Percentiles rank a stretch among this genome's conserved stretches.
Conservation (phyloP, 768 basidiomycete genomes). For the Paxillus rubicundulus region DNA sequence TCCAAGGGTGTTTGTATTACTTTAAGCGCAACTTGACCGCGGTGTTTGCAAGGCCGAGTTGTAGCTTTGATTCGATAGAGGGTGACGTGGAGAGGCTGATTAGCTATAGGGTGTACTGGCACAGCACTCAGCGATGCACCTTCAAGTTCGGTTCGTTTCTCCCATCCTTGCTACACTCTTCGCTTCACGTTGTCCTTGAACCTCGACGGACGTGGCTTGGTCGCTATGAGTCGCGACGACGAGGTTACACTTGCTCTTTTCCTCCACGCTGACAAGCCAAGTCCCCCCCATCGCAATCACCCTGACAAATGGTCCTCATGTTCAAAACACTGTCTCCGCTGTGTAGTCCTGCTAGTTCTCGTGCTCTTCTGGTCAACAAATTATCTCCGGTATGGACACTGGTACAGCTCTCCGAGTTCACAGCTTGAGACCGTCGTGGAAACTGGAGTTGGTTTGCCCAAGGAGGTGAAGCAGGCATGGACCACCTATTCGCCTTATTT, state of each 20-base stretch:
- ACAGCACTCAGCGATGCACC: too few relatives aligned
- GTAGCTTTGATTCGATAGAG: too few relatives aligned
- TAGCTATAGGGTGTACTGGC: too few relatives aligned
- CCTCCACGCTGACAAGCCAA: conserved; percentile 5
- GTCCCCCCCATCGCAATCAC: neutral
- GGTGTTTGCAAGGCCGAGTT: neutral
- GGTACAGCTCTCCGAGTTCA: conserved; percentile 3
- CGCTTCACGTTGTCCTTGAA: conserved; percentile 5
- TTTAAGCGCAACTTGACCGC: neutral
- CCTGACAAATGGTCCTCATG: neutral
- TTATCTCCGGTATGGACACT: conserved; percentile 13
- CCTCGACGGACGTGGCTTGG: neutral
- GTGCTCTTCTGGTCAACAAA: conserved; percentile 11
- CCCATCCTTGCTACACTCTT: conserved; percentile 1
- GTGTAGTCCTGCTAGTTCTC: conserved; percentile 10
- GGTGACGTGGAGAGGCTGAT: too few relatives aligned
- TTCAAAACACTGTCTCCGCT: conserved; percentile 3
- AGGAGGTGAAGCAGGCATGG: conserved; percentile 42
- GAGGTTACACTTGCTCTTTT: conserved; percentile 6
- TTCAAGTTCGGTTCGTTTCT: neutral
- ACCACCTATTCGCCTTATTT: conserved; percentile 62
- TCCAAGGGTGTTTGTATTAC: too few relatives aligned
- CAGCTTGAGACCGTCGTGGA: neutral
- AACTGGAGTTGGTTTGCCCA: conserved; percentile 9
- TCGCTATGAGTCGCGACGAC: neutral